A percentile compares a stretch with the other conserved stretches of the same genome.
These are phyloP conservation scores for Crassisporium funariophilum DNA, from an alignment of 768 basidiomycete genomes.

Conservation along the genomic window DNA sequence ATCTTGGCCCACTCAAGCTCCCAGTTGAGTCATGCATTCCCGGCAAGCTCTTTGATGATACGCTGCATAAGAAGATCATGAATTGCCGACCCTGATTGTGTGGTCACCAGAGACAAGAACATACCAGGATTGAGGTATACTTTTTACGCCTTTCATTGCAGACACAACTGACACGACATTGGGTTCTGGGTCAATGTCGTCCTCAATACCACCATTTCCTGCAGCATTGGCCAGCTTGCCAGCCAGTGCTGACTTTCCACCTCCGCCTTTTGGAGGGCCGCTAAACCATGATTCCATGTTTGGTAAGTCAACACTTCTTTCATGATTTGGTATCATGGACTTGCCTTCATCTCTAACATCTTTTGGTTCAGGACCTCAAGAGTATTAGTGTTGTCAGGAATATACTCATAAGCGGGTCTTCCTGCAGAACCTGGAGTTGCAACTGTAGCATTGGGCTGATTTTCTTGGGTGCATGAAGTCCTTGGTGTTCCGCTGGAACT, in stretches of 20 bases:
- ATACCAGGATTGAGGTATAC: slow-evolving; percentile 6
- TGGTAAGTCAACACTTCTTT: not conserved
- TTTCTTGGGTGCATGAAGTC: not conserved
- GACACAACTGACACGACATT: not conserved
- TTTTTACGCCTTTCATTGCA: not conserved
- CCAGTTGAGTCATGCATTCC: slow-evolving; percentile 5
- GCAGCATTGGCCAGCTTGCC: not conserved
- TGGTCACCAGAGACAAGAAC: not conserved
- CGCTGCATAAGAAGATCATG: no score
- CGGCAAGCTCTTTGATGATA: slow-evolving; percentile 1
- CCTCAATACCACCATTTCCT: not conserved
- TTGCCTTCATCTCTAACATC: not conserved
- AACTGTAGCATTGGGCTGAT: not conserved
- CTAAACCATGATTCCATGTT: not conserved
- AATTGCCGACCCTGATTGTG: no score
- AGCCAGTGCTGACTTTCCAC: not conserved
- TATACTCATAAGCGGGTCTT: not conserved
- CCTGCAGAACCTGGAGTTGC: not conserved
- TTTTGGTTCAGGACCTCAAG: not conserved
- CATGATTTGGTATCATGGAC: not conserved
- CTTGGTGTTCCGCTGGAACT: not conserved
- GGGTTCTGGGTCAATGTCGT: not conserved
- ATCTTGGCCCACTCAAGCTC: slow-evolving; percentile 13
- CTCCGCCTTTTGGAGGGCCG: not conserved
- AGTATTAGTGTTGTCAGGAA: not conserved